Percentiles rank a stretch among this genome's conserved stretches.
Evolutionary conservation across 805 yeast genomes (phyloP).

Genomic region (Candida incommunis): DNA sequence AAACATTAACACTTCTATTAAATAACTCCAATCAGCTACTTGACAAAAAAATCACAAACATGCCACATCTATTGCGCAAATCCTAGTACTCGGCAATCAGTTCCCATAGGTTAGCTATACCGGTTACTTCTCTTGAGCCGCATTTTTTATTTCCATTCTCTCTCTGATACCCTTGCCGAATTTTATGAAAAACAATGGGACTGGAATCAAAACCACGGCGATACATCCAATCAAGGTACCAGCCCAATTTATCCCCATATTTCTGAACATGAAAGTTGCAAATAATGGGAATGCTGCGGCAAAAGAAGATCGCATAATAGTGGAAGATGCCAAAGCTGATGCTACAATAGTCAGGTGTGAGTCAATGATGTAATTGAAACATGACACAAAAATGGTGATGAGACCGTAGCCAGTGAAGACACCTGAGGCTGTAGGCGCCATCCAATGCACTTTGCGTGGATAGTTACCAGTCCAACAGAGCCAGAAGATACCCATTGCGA

Average conservation of each 20-base stretch:
- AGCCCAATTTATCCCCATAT: slow-evolving; percentile 67
- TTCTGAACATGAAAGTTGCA: slow-evolving; percentile 53
- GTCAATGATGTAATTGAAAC: slow-evolving; percentile 61
- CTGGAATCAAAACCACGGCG: slow-evolving; percentile 42
- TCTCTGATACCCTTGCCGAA: slow-evolving; percentile 42
- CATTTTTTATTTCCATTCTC: not conserved
- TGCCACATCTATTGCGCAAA: no score
- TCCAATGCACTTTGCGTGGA: slow-evolving; percentile 61
- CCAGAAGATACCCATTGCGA: slow-evolving; percentile 76
- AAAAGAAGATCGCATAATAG: slow-evolving; percentile 50
- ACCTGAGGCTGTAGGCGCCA: slow-evolving; percentile 57
- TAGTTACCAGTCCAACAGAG: slow-evolving; percentile 79
- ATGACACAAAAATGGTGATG: slow-evolving; percentile 51
- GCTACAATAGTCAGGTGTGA: slow-evolving; percentile 60
- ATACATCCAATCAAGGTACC: slow-evolving; percentile 56
- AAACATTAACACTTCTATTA: no score
- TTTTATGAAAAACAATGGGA: slow-evolving; percentile 49
- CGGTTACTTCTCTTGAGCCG: no score
- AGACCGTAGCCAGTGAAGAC: slow-evolving; percentile 54
- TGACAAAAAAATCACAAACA: no score
- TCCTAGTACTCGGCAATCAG: no score
- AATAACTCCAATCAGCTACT: no score
- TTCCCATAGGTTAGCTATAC: no score
- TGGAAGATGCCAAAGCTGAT: slow-evolving; percentile 61
- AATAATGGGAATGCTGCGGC: slow-evolving; percentile 65